These are phyloP conservation scores for Actinidia arguta DNA, from an alignment of 179 eudicot genomes.

Conservation along the genomic window DNA sequence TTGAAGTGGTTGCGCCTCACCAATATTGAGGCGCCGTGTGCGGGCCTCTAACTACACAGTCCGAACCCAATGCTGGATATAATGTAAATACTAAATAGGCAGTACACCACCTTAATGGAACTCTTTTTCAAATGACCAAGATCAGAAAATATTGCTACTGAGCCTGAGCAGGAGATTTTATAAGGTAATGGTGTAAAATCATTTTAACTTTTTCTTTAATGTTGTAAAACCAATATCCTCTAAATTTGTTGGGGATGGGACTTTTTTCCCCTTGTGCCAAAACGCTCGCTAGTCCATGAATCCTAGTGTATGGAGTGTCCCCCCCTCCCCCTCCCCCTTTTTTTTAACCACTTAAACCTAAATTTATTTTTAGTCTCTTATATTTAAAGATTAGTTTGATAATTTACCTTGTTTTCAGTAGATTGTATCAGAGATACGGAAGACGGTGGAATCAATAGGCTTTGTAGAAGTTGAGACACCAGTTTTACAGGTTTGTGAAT, in stretches of 20 bases:
- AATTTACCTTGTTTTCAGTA: slow-evolving; percentile 41
- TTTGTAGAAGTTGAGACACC: slow-evolving; percentile 97
- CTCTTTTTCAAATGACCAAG: no score
- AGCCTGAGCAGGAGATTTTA: background rate
- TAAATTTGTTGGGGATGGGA: background rate
- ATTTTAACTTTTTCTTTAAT: background rate
- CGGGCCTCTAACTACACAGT: no score
- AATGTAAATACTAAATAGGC: no score
- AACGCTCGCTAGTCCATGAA: background rate
- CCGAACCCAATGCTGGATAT: no score
- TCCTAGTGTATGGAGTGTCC: background rate
- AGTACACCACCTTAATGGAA: no score
- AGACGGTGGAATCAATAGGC: slow-evolving; percentile 83
- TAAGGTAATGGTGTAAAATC: background rate
- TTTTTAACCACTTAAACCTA: no score
- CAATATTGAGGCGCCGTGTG: no score
- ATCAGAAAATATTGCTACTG: no score
- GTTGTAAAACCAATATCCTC: background rate
- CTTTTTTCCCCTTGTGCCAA: background rate
- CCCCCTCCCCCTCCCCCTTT: no score
- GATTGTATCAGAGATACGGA: slow-evolving; percentile 94
- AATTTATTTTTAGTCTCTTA: background rate
- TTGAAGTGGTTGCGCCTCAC: no score
- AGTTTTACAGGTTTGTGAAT: slow-evolving; percentile 79
- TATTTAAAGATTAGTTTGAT: slow-evolving; percentile 24